Percentiles rank a stretch among this genome's conserved stretches.
phyloP scores from a whole-genome alignment of 805 yeast genomes.

The Metschnikowia anglica region DNA sequence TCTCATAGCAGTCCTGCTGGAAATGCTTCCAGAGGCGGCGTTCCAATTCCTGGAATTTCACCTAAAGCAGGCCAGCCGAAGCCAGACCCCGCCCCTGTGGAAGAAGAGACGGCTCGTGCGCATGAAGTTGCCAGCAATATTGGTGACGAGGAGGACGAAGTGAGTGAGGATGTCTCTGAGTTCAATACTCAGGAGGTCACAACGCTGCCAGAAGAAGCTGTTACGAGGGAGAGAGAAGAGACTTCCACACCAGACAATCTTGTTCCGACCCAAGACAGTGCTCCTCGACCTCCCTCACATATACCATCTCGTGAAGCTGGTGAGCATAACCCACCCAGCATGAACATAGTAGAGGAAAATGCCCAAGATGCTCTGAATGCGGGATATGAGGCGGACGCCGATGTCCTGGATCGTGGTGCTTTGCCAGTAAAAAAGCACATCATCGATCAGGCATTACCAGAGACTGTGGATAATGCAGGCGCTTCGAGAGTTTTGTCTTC shows the following conservation, averaged over 20 bases:
- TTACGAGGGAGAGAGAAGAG: neutral
- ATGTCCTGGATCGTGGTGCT: constrained; percentile 32
- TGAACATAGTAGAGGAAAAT: constrained; percentile 7
- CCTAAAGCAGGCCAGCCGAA: neutral
- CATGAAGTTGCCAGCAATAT: neutral
- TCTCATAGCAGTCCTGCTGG: neutral
- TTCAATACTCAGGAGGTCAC: constrained; percentile 5
- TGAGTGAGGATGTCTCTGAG: constrained; percentile 12
- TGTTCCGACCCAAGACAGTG: constrained; percentile 9
- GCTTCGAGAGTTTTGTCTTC: neutral
- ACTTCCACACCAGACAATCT: neutral
- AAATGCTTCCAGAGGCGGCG: constrained; percentile 3
- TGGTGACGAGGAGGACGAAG: constrained; percentile 25
- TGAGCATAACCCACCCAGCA: neutral
- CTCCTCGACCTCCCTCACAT: neutral
- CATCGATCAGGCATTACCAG: neutral
- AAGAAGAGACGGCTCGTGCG: neutral
- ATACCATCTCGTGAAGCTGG: neutral
- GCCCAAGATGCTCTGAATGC: constrained; percentile 36
- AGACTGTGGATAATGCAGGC: neutral
- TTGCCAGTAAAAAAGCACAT: constrained; percentile 1
- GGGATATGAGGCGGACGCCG: constrained; percentile 73
- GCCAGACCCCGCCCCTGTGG: neutral
- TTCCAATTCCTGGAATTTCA: constrained; percentile 16
- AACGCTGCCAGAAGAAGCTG: neutral